Percentiles rank a stretch among this genome's conserved stretches.
Evolutionary conservation across 768 basidiomycete genomes (phyloP).

Genomic region (Polyporus arcularius): DNA sequence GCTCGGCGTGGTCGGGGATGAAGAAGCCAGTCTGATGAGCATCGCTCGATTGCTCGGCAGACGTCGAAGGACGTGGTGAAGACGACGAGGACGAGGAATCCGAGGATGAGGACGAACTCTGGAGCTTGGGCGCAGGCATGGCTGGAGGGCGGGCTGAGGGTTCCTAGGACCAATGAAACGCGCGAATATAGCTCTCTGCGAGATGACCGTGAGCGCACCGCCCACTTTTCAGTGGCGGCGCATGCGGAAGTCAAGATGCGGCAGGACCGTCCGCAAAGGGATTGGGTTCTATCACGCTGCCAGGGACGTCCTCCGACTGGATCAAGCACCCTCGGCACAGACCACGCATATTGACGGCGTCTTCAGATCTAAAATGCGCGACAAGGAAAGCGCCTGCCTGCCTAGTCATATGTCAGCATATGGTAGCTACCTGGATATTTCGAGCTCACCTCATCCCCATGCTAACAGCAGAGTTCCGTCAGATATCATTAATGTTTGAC

Average conservation of each 20-base stretch:
- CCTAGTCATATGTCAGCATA: background rate
- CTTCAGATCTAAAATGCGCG: background rate
- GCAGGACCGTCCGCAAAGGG: background rate
- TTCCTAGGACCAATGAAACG: background rate
- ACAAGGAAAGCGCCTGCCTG: background rate
- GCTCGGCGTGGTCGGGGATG: slow-evolving; percentile 1
- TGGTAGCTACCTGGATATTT: background rate
- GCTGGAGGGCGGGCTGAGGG: slow-evolving; percentile 15
- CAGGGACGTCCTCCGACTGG: background rate
- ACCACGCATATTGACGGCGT: slow-evolving; percentile 1
- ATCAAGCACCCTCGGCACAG: slow-evolving; percentile 2
- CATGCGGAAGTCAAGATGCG: background rate
- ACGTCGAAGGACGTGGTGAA: slow-evolving; percentile 1
- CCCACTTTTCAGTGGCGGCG: slow-evolving; percentile 9
- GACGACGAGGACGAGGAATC: slow-evolving; percentile 13
- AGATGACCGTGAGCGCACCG: slow-evolving; percentile 5
- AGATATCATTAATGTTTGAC: no score
- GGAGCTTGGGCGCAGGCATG: slow-evolving; percentile 2
- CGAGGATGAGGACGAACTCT: background rate
- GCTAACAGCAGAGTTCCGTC: no score
- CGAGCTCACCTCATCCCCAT: background rate
- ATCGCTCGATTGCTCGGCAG: background rate
- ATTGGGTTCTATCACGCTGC: slow-evolving; percentile 2
- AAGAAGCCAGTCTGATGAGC: slow-evolving; percentile 13
- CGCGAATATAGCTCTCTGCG: background rate